Evolutionary conservation across 139 green algal genomes (phyloP).

Genomic region (Coccomyxa sp.): DNA sequence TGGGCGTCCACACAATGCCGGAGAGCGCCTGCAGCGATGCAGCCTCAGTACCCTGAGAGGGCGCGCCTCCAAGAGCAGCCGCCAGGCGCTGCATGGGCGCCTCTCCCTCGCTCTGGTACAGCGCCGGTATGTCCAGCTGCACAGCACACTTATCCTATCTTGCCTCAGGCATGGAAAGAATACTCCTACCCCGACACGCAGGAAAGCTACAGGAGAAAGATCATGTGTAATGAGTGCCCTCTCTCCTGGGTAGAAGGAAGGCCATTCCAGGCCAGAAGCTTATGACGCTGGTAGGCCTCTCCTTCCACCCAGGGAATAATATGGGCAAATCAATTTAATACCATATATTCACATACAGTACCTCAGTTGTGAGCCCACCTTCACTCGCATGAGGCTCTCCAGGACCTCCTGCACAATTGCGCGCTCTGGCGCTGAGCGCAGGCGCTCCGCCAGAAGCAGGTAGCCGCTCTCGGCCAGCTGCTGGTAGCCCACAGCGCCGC

Average conservation of each 20-base stretch:
- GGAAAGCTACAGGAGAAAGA: no score
- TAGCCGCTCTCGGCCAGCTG: conserved; percentile 86
- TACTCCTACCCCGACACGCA: no score
- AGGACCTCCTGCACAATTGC: conserved; percentile 70
- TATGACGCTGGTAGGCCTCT: no score
- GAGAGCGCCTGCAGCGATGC: conserved; percentile 5
- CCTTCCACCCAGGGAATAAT: no score
- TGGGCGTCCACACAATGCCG: conserved; percentile 90
- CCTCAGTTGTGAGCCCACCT: no score
- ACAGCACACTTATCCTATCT: no score
- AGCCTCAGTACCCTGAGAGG: neutral
- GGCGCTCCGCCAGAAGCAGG: conserved; percentile 86
- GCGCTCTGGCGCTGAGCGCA: conserved; percentile 70
- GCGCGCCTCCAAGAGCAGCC: conserved; percentile 25
- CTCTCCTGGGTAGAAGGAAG: no score
- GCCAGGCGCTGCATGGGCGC: conserved; percentile 41
- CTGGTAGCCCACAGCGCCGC: conserved; percentile 78
- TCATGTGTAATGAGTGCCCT: no score
- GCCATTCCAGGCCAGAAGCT: no score
- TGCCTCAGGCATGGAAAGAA: no score
- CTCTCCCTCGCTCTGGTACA: conserved; percentile 63
- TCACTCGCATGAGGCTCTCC: conserved; percentile 48
- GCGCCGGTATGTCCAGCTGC: conserved; percentile 64
- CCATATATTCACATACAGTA: no score
- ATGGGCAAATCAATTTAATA: no score